Evolutionary conservation across 2,329 filamentous ascomycete genomes (phyloP), one percentile per base, ranked within the genome.

Genomic region (Trichophyton schoenleinii): DNA sequence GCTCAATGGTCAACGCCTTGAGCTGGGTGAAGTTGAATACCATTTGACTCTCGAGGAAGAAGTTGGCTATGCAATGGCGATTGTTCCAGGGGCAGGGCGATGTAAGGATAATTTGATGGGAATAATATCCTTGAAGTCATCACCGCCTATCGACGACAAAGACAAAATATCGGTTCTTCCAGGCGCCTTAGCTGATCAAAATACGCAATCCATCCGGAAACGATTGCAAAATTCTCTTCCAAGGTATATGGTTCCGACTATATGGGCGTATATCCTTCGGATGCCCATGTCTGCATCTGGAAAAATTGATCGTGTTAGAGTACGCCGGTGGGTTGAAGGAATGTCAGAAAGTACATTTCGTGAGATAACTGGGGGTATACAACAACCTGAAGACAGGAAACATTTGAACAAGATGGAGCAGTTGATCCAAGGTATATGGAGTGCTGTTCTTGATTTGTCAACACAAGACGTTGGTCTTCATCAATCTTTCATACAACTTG

Each of bases 61-160:
- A 3, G 64, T 78, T 9, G 71, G 69, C 34, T 72, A 77, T 62
- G 73, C 71, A 2, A 70, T 78, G 55, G 76, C 79, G 2, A 68
- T 75, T 15, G 66, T 79, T 61, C 74, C 76, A 3, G 75, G 76
- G 63, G 66, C 64, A 13, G 75, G 75, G 1, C 72, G 69, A 2
- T 70, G 72, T 15, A 72, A 75, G 60, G 70, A 75, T 61, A 75
- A 73, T 18, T 71, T 79, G 8, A 58, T 59, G 55, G 42, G 55
- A 6, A 53, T 61, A 22, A 53, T 59, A 25, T 61, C 55, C 6
- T 42, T 61, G 13, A 61, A 61, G 22, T 52, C 60, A 42, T 44
- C 3, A 20, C 31, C 53, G 6, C 20, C 25, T 9, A 11, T 13
- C 25, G 28, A 18, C 1, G 8, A 3, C 25, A 13, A 22, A 9